phyloP scores from a whole-genome alignment of 179 eudicot species.

The Silene coronaria region DNA sequence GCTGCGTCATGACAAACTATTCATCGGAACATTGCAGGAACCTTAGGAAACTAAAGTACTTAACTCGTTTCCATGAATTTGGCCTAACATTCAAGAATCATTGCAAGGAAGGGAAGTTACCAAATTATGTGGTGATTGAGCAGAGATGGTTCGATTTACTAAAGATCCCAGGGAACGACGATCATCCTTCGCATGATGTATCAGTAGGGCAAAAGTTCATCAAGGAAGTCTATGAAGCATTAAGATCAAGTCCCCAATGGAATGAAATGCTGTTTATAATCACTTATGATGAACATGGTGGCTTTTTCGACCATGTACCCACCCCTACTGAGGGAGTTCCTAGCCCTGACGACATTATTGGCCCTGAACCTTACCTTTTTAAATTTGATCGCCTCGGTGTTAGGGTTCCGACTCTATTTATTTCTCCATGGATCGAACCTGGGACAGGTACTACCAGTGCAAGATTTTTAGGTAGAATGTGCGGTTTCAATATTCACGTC shows the following conservation, averaged over 20 bases:
- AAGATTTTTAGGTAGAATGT: background rate
- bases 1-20: background rate
- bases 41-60: constrained; percentile 61
- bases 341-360: constrained; percentile 58
- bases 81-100: constrained; percentile 61
- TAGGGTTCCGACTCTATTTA: constrained; percentile 68
- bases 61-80: constrained; percentile 52
- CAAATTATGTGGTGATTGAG: constrained; percentile 75
- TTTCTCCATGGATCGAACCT: constrained; percentile 78
- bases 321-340: constrained; percentile 59
- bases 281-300: constrained; percentile 83
- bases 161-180: constrained; percentile 63
- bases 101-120: constrained; percentile 72
- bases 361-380: constrained; percentile 53
- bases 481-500: background rate
- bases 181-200: constrained; percentile 86
- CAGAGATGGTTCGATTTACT: constrained; percentile 54
- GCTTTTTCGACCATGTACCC: constrained; percentile 82
- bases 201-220: constrained; percentile 59
- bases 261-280: constrained; percentile 61
- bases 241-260: constrained; percentile 92
- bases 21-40: constrained; percentile 35
- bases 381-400: constrained; percentile 64
- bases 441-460: constrained; percentile 58
- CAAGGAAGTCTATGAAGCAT: constrained; percentile 68